Conservation (phyloP, 148 eudicot species). For the Rhododendron simsii region DNA sequence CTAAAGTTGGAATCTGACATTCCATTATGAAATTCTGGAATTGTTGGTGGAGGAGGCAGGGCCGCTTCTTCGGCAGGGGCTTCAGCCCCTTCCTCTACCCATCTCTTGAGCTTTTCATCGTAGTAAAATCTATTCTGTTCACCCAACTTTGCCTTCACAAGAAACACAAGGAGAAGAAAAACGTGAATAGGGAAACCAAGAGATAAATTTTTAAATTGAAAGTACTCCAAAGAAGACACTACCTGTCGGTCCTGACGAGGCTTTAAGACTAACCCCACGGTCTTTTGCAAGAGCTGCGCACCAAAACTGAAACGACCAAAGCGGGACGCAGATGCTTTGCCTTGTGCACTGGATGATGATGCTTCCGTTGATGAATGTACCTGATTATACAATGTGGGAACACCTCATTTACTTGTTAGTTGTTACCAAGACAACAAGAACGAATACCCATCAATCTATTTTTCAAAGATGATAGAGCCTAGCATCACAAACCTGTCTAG, state of each 20-base stretch:
- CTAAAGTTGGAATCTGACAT: slow-evolving; percentile 41
- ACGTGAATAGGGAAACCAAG: not conserved
- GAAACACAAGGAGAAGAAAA: not conserved
- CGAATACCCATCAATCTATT: too few relatives aligned
- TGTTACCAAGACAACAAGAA: too few relatives aligned
- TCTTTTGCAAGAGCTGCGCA: slow-evolving; percentile 74
- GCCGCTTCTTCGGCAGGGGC: slow-evolving; percentile 67
- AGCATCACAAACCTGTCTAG: slow-evolving; percentile 53
- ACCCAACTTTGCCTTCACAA: slow-evolving; percentile 78
- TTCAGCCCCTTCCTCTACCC: slow-evolving; percentile 92
- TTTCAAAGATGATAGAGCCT: not conserved
- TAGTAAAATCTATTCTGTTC: slow-evolving; percentile 75
- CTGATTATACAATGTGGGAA: slow-evolving; percentile 29
- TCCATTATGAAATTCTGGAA: slow-evolving; percentile 53
- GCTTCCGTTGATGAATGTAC: slow-evolving; percentile 50
- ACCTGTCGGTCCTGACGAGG: slow-evolving; percentile 76
- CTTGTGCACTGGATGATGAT: slow-evolving; percentile 29
- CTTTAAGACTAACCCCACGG: slow-evolving; percentile 65
- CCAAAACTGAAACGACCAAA: slow-evolving; percentile 68
- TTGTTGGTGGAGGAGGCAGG: slow-evolving; percentile 73
- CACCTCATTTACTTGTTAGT: not conserved
- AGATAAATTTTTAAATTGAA: not conserved
- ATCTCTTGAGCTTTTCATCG: slow-evolving; percentile 79
- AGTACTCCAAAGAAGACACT: not conserved
- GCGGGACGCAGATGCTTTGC: slow-evolving; percentile 62